These are phyloP conservation scores for Cladosporium sp. DNA, from an alignment of 2,329 filamentous ascomycete species.

Conservation along the genomic window DNA sequence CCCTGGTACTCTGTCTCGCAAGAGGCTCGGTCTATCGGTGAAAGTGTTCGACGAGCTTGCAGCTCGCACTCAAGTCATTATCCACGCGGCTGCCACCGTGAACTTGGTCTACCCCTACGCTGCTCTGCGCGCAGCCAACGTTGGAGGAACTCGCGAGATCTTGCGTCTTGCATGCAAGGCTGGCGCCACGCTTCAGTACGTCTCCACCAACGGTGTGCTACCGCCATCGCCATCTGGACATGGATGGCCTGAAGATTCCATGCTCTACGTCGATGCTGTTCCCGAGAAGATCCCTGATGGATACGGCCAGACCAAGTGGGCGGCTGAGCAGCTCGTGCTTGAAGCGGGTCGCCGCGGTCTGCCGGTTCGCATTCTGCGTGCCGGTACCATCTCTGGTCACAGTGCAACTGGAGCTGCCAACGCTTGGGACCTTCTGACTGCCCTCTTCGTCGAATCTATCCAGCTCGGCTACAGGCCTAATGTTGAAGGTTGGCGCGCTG, in stretches of 20 bases:
- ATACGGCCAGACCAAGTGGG: constrained; percentile 79
- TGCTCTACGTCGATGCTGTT: constrained; percentile 64
- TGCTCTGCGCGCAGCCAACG: constrained; percentile 68
- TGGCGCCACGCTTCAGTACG: constrained; percentile 70
- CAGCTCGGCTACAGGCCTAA: constrained; percentile 67
- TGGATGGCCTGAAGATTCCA: constrained; percentile 67
- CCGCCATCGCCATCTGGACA: constrained; percentile 58
- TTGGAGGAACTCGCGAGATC: constrained; percentile 73
- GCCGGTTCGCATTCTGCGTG: constrained; percentile 66
- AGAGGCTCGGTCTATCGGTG: constrained; percentile 63
- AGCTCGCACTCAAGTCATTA: constrained; percentile 63
- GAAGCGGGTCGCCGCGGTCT: constrained; percentile 66
- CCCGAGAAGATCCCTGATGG: constrained; percentile 66
- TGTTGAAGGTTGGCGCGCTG: constrained; percentile 69
- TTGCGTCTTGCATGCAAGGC: constrained; percentile 64
- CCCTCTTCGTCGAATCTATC: constrained; percentile 71
- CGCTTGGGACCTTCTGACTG: constrained; percentile 72
- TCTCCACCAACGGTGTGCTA: constrained; percentile 77
- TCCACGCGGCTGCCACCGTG: constrained; percentile 74
- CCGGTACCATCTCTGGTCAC: constrained; percentile 75
- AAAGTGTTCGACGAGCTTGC: constrained; percentile 64
- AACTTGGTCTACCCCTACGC: constrained; percentile 80
- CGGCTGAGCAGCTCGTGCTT: constrained; percentile 68
- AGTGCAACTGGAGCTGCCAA: constrained; percentile 71
- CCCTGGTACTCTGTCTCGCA: constrained; percentile 67